A percentile compares a stretch with the other conserved stretches of the same genome.
Conservation (phyloP, 306 rosid genomes). For the Dryas alaskensis region DNA sequence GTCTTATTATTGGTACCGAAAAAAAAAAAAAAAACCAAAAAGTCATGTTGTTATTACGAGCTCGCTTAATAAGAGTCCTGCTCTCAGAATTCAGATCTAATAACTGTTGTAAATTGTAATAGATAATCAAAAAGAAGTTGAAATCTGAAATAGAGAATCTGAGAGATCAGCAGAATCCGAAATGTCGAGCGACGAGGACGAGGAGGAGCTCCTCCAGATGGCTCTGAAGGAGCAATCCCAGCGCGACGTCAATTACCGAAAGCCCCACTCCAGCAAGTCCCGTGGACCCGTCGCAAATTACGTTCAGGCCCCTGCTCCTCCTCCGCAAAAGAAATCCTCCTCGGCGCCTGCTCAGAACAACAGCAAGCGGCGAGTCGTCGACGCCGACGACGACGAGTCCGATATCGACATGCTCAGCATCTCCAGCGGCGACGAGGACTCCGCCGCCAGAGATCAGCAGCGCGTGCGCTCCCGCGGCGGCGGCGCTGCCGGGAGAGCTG, state of each 20-base stretch:
- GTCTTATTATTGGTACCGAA: no score
- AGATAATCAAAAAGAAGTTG: no score
- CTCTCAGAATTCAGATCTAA: no score
- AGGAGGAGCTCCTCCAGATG: slow-evolving; percentile 93
- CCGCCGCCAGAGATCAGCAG: slow-evolving; percentile 34
- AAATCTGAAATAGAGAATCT: background rate
- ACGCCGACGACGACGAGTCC: slow-evolving; percentile 79
- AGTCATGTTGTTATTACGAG: no score
- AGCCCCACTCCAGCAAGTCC: slow-evolving; percentile 36
- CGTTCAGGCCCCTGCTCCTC: slow-evolving; percentile 69
- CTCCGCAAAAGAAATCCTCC: slow-evolving; percentile 11
- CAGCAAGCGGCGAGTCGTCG: slow-evolving; percentile 39
- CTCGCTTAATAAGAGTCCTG: no score
- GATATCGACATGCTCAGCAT: slow-evolving; percentile 98
- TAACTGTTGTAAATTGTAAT: background rate
- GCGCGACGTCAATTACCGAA: slow-evolving; percentile 70
- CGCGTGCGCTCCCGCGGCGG: slow-evolving; percentile 24
- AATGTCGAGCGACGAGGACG: slow-evolving; percentile 91
- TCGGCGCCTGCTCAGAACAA: no score
- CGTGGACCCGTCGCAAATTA: slow-evolving; percentile 87
- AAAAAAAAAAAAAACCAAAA: no score
- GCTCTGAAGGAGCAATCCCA: slow-evolving; percentile 87
- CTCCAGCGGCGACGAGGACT: slow-evolving; percentile 94
- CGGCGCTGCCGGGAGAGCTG: slow-evolving; percentile 26
- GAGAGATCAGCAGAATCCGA: background rate